Percentiles rank a stretch among this genome's conserved stretches.
Conservation (phyloP, 768 basidiomycete genomes). For the Dendrothele bispora region DNA sequence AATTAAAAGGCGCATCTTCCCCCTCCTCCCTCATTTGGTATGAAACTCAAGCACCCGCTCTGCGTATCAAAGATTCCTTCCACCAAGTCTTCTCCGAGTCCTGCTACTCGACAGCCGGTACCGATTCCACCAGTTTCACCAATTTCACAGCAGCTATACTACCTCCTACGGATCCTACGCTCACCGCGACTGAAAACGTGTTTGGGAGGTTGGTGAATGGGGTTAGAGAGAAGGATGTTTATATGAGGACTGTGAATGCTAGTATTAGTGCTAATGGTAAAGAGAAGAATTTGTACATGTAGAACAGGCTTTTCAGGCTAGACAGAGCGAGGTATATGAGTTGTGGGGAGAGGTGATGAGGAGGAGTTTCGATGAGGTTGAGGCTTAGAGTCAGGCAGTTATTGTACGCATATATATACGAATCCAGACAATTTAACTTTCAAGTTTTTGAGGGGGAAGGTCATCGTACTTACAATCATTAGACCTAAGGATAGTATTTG, state of each 20-base stretch:
- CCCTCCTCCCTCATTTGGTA: too few species aligned
- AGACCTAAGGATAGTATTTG: too few species aligned
- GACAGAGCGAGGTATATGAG: constrained; percentile 21
- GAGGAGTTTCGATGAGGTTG: constrained; percentile 35
- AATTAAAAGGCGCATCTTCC: too few species aligned
- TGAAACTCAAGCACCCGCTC: constrained; percentile 25
- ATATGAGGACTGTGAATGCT: constrained; percentile 31
- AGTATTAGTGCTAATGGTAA: constrained; percentile 22
- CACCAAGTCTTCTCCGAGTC: constrained; percentile 29
- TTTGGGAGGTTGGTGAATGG: constrained; percentile 45
- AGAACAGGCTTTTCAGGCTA: constrained; percentile 34
- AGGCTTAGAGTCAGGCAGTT: too few species aligned
- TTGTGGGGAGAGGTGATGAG: constrained; percentile 36
- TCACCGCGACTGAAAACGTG: constrained; percentile 46
- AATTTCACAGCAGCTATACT: constrained; percentile 40
- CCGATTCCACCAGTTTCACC: too few species aligned
- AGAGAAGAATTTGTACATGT: constrained; percentile 42
- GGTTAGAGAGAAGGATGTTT: constrained; percentile 19
- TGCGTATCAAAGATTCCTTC: constrained; percentile 32
- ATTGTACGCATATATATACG: too few species aligned
- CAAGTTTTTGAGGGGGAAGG: too few species aligned
- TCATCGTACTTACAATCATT: too few species aligned
- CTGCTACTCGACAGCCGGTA: too few species aligned
- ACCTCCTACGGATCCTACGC: constrained; percentile 37
- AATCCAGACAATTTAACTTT: too few species aligned